These are phyloP conservation scores for Coniochaeta sp. DNA, from an alignment of 2,329 filamentous ascomycete species.

Conservation along the genomic window DNA sequence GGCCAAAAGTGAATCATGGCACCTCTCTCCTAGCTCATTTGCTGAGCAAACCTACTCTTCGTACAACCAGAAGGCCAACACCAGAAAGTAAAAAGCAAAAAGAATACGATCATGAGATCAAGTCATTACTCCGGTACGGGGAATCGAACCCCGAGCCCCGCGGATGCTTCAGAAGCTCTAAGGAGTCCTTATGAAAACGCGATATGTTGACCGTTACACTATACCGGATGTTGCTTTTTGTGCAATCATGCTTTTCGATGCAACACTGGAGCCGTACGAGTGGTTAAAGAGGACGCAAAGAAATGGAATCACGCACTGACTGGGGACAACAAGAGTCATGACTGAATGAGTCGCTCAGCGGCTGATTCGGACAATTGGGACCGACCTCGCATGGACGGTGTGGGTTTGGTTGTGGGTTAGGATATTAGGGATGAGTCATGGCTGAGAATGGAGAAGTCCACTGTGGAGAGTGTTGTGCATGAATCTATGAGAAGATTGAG, in stretches of 20 bases:
- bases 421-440: too few relatives aligned
- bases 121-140: not conserved
- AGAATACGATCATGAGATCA: not conserved
- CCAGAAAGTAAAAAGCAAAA: not conserved
- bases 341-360: too few relatives aligned
- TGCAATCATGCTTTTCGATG: not conserved
- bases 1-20: too few relatives aligned
- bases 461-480: too few relatives aligned
- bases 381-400: not conserved
- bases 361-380: not conserved
- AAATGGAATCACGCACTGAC: too few relatives aligned
- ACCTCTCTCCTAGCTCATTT: too few relatives aligned
- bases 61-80: too few relatives aligned
- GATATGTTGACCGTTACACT: slow-evolving; percentile 1
- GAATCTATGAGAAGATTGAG: too few relatives aligned
- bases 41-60: too few relatives aligned
- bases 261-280: not conserved
- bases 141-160: not conserved
- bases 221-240: not conserved
- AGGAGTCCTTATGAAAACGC: not conserved
- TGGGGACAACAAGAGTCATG: too few relatives aligned
- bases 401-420: not conserved
- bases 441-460: too few relatives aligned
- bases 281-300: not conserved
- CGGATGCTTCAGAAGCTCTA: not conserved